phyloP scores from a whole-genome alignment of 1,139 yeast species.

The Diutina scorzettiae region DNA sequence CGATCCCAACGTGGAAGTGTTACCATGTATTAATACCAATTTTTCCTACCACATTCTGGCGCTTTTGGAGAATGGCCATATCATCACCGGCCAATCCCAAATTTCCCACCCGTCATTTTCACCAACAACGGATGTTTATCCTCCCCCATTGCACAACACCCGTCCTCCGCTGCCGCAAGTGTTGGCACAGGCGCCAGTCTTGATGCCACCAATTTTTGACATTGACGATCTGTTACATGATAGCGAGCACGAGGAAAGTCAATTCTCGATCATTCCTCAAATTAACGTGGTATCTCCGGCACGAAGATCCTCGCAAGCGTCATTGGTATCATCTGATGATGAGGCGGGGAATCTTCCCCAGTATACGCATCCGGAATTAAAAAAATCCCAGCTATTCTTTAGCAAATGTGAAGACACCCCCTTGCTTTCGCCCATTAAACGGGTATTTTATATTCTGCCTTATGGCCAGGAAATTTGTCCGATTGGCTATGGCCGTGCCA shows the following conservation, averaged over 20 bases:
- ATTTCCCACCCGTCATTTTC: constrained; percentile 65
- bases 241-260: not conserved
- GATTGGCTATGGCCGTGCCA: constrained; percentile 53
- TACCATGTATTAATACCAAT: constrained; percentile 78
- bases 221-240: not conserved
- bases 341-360: constrained; percentile 55
- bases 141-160: constrained; percentile 27
- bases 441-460: constrained; percentile 75
- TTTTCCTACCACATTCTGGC: constrained; percentile 86
- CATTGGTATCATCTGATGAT: constrained; percentile 22
- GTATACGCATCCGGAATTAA: constrained; percentile 70
- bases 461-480: constrained; percentile 86
- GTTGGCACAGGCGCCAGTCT: constrained; percentile 6
- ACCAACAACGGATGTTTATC: constrained; percentile 16
- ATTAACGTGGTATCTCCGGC: constrained; percentile 8
- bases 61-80: constrained; percentile 49
- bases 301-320: constrained; percentile 9
- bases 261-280: not conserved
- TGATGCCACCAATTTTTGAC: not conserved
- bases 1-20: constrained; percentile 40
- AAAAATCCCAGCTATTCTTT: constrained; percentile 63
- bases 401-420: constrained; percentile 46
- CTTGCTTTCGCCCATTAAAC: constrained; percentile 59
- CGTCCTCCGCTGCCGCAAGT: constrained; percentile 26
- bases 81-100: constrained; percentile 89